These are phyloP conservation scores for Colletotrichum destructivum DNA, from an alignment of 2,329 filamentous ascomycete species.

Conservation along the genomic window DNA sequence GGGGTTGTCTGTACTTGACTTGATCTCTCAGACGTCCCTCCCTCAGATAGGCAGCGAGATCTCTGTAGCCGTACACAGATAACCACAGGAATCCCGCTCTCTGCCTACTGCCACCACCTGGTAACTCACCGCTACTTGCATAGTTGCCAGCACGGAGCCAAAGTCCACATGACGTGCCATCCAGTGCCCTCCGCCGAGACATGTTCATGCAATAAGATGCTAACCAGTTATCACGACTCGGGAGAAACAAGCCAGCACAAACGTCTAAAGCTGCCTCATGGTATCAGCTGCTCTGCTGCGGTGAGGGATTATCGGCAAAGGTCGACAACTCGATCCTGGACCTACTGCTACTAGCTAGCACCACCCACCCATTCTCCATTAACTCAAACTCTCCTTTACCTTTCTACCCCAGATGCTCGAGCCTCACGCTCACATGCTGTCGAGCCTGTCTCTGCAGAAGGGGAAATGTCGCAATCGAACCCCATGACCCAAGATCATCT, in stretches of 20 bases:
- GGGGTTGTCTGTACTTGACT: background rate
- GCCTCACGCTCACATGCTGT: conserved; percentile 20
- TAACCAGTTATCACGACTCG: conserved; percentile 10
- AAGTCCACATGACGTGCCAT: conserved; percentile 25
- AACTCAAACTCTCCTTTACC: background rate
- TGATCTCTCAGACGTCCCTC: background rate
- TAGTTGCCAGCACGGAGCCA: conserved; percentile 1
- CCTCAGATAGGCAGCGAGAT: background rate
- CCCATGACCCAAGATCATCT: background rate
- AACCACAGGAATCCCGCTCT: conserved; percentile 8
- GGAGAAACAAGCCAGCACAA: background rate
- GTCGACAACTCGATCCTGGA: no score
- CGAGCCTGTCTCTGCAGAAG: background rate
- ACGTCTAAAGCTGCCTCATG: background rate
- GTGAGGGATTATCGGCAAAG: no score
- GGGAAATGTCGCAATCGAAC: conserved; percentile 2
- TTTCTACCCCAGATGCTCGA: conserved; percentile 20
- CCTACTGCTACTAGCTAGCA: no score
- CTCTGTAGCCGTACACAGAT: background rate
- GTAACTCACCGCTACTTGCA: conserved; percentile 31
- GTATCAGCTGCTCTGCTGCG: background rate
- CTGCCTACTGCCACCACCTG: background rate
- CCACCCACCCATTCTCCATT: background rate
- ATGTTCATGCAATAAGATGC: conserved; percentile 22
- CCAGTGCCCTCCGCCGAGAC: conserved; percentile 18